Evolutionary conservation across 2,329 filamentous ascomycete species (phyloP).

Genomic region (Thielaviopsis punctulata): DNA sequence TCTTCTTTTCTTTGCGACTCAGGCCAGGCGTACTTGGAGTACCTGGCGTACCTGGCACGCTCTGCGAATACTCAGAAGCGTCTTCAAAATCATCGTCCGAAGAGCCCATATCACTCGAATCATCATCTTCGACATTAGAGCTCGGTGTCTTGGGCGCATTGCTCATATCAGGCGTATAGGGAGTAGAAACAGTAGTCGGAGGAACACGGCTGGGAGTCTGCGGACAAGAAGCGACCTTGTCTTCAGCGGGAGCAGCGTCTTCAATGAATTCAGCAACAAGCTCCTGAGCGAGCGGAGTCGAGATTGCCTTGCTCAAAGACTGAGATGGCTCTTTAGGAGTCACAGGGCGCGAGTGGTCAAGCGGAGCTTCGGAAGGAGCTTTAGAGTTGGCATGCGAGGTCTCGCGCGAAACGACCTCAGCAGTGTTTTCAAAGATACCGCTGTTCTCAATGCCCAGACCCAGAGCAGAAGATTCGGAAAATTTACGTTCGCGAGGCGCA

Average conservation of each 20-base stretch:
- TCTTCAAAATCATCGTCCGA: background rate
- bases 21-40: constrained; percentile 3
- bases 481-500: background rate
- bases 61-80: background rate
- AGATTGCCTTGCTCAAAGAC: no score
- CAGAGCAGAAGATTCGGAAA: constrained; percentile 20
- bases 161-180: background rate
- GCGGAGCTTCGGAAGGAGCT: background rate
- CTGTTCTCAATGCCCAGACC: constrained; percentile 4
- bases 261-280: background rate
- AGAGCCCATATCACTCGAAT: background rate
- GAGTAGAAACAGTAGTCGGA: background rate
- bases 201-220: background rate
- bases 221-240: background rate
- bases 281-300: no score
- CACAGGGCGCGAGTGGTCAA: background rate
- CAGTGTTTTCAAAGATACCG: background rate
- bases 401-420: background rate
- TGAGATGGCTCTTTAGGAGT: background rate
- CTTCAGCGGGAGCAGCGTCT: no score
- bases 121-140: background rate
- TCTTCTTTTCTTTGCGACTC: constrained; percentile 16
- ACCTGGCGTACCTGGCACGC: background rate
- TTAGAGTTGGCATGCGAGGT: background rate
- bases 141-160: background rate